These are phyloP conservation scores for Trifolium pratense DNA, from an alignment of 306 rosid species.

Conservation along the genomic window DNA sequence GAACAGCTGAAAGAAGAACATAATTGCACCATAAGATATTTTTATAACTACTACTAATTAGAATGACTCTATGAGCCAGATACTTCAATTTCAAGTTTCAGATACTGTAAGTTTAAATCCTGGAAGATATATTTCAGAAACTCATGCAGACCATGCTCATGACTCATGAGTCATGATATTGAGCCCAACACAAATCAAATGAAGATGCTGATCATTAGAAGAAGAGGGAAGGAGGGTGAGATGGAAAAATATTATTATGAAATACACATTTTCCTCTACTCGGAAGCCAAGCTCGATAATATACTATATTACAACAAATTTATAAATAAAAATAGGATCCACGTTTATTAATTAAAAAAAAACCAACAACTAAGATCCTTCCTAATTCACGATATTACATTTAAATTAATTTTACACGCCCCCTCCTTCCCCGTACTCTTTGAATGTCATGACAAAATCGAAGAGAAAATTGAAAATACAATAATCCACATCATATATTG, in stretches of 20 bases:
- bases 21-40: neutral
- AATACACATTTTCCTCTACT: slow-evolving; percentile 24
- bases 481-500: slow-evolving; percentile 45
- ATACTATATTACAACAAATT: slow-evolving; percentile 45
- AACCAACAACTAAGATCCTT: slow-evolving; percentile 33
- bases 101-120: too few species aligned
- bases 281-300: slow-evolving; percentile 37
- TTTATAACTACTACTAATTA: neutral
- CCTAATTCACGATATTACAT: slow-evolving; percentile 42
- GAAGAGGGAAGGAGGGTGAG: neutral
- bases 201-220: neutral
- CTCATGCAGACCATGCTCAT: neutral
- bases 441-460: slow-evolving; percentile 54
- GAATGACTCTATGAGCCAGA: neutral
- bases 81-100: neutral
- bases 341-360: slow-evolving; percentile 46
- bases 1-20: neutral
- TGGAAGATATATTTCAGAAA: slow-evolving; percentile 1
- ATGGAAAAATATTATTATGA: neutral
- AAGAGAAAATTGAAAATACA: slow-evolving; percentile 51
- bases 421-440: slow-evolving; percentile 33
- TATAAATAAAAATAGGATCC: slow-evolving; percentile 45
- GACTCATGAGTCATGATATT: neutral
- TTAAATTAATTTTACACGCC: slow-evolving; percentile 56
- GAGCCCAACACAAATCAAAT: neutral